Percentiles rank a stretch among this genome's conserved stretches.
Evolutionary conservation across 345 rosid species (phyloP).

Genomic region (Kandelia obovata): DNA sequence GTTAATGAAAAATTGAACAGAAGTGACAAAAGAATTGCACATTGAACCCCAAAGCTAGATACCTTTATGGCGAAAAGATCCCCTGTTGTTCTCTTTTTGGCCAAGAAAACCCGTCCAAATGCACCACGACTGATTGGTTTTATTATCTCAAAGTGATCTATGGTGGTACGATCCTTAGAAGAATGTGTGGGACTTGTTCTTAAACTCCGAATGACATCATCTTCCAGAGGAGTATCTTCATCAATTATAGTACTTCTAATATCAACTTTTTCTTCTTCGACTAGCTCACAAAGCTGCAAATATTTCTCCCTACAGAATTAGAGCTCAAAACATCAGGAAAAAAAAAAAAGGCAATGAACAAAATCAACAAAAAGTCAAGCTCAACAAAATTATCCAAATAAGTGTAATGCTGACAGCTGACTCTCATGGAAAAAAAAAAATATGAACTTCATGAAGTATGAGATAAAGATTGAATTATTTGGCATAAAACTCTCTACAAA

Average conservation of each 20-base stretch:
- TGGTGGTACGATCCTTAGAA: conserved; percentile 88
- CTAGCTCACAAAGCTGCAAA: conserved; percentile 89
- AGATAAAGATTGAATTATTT: neutral
- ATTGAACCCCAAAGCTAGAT: conserved; percentile 14
- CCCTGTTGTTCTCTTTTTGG: conserved; percentile 96
- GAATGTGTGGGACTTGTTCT: conserved; percentile 89
- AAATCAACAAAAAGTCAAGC: conserved; percentile 7
- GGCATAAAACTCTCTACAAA: conserved; percentile 1
- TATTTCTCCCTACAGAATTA: conserved; percentile 77
- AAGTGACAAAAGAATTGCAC: conserved; percentile 2
- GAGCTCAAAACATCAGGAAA: conserved; percentile 1
- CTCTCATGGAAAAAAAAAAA: no score
- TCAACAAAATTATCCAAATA: neutral
- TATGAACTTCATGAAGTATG: neutral
- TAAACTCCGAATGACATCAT: conserved; percentile 91
- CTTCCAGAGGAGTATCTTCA: conserved; percentile 96
- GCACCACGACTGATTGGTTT: conserved; percentile 99
- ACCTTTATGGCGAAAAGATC: conserved; percentile 99
- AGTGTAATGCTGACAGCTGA: conserved; percentile 3
- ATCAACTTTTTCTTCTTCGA: conserved; percentile 89
- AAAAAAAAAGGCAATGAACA: neutral
- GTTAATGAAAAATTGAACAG: neutral
- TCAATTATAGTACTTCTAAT: conserved; percentile 77
- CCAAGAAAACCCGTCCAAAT: conserved; percentile 96
- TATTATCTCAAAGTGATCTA: conserved; percentile 98